Base-by-base conservation (phyloP, 148 eudicot genomes). In the Fagopyrum esculentum region DNA sequence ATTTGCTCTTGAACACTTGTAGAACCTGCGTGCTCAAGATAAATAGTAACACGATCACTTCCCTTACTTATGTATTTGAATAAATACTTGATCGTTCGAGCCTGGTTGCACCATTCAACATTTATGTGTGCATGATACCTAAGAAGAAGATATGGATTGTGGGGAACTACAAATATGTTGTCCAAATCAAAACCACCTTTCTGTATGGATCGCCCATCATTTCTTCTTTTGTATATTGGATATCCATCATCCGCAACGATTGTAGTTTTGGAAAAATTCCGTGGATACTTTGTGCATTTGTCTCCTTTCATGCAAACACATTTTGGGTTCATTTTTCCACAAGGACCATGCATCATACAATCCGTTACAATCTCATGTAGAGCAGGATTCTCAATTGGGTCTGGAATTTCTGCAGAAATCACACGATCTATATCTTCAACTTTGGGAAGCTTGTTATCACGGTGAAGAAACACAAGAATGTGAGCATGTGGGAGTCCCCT, bases 1-100 rank as follows among this genome's bases (percentile, higher is more conserved):
- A n/a, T 19, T 1, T n/a, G 6, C 2, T 6, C 29, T n/a, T 5
- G 26, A 22, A 22, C 26, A 1, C 9, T 4, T 1, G 9, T 11
- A 48, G 9, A 8, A 48, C 16, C 9, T 5, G 6, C 7, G 29
- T 1, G 4, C 2, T 22, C 26, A 22, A 22, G 26, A 19, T 56
- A n/a, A 10, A 17, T 12, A 2, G 5, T 69, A 11, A 19, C 11
- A 4, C 45, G n/a, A 69, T 69, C 72, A 40, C 44, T 50, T 0
- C 80, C 80, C 17, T 78, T 78, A 19, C 66, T 64, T 57, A 79
- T 70, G 54, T 74, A 79, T 11, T 79, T 78, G 69, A 78, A 73
- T 1, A 78, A 17, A 51, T 78, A 78, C 54, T 73, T 73, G 7
- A 73, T 51, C 8, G 76, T 63, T 9, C 46, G 40, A 11, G 81